Percentiles rank a stretch among this genome's conserved stretches.
Evolutionary conservation across 2,329 filamentous ascomycete genomes (phyloP).

Genomic region (Alternaria postmessia): DNA sequence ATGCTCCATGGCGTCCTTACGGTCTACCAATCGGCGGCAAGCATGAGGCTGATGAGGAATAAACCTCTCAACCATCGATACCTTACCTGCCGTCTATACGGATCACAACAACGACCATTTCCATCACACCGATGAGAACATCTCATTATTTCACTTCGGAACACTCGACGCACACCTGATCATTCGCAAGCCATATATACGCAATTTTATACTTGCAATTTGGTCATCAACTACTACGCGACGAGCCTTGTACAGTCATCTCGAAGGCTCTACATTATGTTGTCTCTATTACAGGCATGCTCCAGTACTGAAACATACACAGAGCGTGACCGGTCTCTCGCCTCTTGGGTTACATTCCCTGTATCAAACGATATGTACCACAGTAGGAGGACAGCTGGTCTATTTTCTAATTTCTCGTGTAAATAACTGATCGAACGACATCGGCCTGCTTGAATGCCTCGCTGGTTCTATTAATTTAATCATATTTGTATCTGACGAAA

Average conservation of each 20-base stretch:
- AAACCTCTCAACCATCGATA: not conserved
- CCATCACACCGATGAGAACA: not conserved
- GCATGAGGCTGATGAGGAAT: constrained; percentile 30
- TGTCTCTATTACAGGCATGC: not conserved
- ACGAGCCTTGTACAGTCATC: constrained; percentile 9
- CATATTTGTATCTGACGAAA: not conserved
- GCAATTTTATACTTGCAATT: not conserved
- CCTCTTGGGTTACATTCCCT: constrained; percentile 2
- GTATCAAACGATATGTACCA: constrained; percentile 6
- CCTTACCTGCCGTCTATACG: not conserved
- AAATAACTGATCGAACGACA: not conserved
- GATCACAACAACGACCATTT: not conserved
- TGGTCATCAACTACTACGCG: not conserved
- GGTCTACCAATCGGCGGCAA: constrained; percentile 16
- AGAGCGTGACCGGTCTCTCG: constrained; percentile 15
- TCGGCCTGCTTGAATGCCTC: not conserved
- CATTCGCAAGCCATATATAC: not conserved
- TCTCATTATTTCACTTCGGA: constrained; percentile 6
- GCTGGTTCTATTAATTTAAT: not conserved
- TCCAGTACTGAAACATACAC: not conserved
- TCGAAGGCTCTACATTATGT: constrained; percentile 9
- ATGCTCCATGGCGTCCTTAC: not conserved
- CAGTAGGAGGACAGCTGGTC: constrained; percentile 10
- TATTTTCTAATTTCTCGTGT: constrained; percentile 12
- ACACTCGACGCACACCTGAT: constrained; percentile 4